Evolutionary conservation across 2,329 filamentous ascomycete species (phyloP).

Genomic region (Aspergillus versicolor): DNA sequence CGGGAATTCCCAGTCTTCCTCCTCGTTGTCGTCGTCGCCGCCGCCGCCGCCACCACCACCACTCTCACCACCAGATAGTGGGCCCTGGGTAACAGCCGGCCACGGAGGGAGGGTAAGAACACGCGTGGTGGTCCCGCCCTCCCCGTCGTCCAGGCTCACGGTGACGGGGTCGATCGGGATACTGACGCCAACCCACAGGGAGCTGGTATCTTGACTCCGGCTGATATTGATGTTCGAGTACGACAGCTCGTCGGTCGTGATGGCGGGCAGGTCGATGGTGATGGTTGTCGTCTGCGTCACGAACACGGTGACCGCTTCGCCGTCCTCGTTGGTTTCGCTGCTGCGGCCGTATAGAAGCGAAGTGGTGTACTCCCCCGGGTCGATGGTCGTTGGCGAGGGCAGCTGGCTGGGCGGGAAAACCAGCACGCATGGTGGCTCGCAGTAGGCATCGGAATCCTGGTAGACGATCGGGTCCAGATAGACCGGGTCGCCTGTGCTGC

Average conservation of each 20-base stretch:
- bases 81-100: background rate
- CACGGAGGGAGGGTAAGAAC: background rate
- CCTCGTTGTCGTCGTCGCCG: background rate
- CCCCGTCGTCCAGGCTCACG: background rate
- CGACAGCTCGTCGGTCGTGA: background rate
- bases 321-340: background rate
- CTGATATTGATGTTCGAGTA: constrained; percentile 3
- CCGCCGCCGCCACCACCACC: background rate
- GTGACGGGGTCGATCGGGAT: background rate
- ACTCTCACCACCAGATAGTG: background rate
- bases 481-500: background rate
- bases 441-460: background rate
- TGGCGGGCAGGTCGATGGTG: background rate
- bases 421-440: background rate
- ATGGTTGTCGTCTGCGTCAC: background rate
- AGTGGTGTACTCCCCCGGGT: no score
- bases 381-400: background rate
- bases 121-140: background rate
- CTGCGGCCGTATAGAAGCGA: no score
- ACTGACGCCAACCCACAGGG: background rate
- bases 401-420: background rate
- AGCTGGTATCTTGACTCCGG: background rate
- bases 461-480: background rate
- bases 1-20: background rate
- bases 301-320: background rate